Evolutionary conservation across 441 rosid species (phyloP).

Genomic region (Hypseocharis bilobata): DNA sequence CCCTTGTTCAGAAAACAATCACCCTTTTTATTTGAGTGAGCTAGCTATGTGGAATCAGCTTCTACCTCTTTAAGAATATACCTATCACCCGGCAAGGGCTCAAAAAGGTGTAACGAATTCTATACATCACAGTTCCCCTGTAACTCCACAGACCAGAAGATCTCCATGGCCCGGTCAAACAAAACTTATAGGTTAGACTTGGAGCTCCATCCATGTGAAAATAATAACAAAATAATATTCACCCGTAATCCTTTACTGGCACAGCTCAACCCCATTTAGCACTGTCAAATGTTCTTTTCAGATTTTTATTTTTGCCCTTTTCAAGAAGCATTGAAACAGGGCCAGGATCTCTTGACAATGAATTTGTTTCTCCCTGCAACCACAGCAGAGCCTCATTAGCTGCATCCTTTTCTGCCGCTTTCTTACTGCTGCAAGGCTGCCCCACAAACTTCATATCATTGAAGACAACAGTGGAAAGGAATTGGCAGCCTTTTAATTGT

Average conservation of each 20-base stretch:
- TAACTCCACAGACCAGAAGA: too few species aligned
- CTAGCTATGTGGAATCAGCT: too few species aligned
- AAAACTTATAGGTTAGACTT: too few species aligned
- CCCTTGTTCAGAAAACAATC: too few species aligned
- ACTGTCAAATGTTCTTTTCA: background rate
- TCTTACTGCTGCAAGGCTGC: slow-evolving; percentile 79
- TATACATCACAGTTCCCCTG: too few species aligned
- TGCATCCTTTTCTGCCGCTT: slow-evolving; percentile 88
- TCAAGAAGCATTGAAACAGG: background rate
- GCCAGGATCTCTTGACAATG: background rate
- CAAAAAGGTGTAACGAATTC: too few species aligned
- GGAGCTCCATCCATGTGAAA: too few species aligned
- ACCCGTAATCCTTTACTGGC: too few species aligned
- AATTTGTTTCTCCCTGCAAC: slow-evolving; percentile 25
- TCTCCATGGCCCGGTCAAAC: too few species aligned
- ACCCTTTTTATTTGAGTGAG: too few species aligned
- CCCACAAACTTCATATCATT: slow-evolving; percentile 95
- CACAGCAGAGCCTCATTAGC: slow-evolving; percentile 88
- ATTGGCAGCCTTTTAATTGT: slow-evolving; percentile 81
- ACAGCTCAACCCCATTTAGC: background rate
- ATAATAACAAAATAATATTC: too few species aligned
- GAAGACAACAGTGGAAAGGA: slow-evolving; percentile 78
- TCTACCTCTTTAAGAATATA: background rate
- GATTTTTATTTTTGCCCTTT: background rate
- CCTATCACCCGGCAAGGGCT: background rate